Evolutionary conservation across 768 basidiomycete species (phyloP), one percentile per base, ranked within the genome.

Genomic region (Neoboletus magnificus): DNA sequence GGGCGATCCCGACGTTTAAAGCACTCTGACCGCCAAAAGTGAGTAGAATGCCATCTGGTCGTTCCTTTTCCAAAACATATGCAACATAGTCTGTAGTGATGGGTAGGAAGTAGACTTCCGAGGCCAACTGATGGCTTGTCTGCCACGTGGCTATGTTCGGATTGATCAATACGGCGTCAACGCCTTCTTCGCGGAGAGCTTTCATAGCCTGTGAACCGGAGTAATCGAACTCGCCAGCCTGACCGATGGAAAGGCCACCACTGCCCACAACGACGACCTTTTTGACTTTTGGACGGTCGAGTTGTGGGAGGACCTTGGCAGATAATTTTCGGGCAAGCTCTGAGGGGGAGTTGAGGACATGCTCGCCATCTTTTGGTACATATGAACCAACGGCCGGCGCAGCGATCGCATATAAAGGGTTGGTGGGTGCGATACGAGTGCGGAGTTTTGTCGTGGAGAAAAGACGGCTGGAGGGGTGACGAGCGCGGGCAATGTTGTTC

Each of bases 91-190:
- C 97, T 49, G 91, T 76, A 0, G 97, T 98, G 66, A 99, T 84
- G 45, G 97, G 97, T 35, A 99, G 75, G 76, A 98, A 99, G 76
- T 98, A 99, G 62, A 98, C 93, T 71, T 98, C 92, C 1, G 89
- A 89, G 29, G 97, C 97, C 60, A 99, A 80, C 71, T 98, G 87
- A 70, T 99, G 97, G 9, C 95, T 98, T 1, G 97, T 98, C 75
- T 99, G 97, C 89, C 96, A 98, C 30, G 97, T 98, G 41, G 97
- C 96, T 61, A 98, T 98, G 70, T 99, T 98, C 45, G 97, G 97
- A 73, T 98, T 99, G 72, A 99, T 93, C 60, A 99, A 86, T 59
- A 99, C 86, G 32, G 93, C 91, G 53, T 90, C 82, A 49, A 99
- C 87, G 50, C 95, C 95, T 71, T 95, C 93, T 73, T 99, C 97